phyloP scores from a whole-genome alignment of 2,329 filamentous ascomycete species.

The Alternaria sp. region DNA sequence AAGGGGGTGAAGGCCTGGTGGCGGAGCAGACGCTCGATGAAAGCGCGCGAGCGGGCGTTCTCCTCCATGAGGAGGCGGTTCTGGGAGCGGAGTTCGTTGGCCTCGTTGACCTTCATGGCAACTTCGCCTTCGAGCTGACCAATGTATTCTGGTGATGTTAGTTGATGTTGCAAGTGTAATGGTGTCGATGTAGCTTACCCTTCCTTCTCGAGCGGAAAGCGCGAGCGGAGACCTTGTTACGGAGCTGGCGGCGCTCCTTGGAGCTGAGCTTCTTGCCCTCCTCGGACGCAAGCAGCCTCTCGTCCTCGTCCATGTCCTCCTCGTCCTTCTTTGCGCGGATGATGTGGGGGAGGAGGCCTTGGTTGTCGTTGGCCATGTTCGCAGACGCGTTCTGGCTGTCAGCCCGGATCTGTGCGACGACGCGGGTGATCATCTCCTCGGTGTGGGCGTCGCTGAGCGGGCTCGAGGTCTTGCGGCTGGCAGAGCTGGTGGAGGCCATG shows the following conservation, averaged over 20 bases:
- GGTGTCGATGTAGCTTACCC: slow-evolving; percentile 66
- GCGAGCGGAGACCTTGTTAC: slow-evolving; percentile 97
- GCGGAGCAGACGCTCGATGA: slow-evolving; percentile 73
- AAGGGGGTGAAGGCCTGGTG: slow-evolving; percentile 58
- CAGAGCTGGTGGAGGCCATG: slow-evolving; percentile 26
- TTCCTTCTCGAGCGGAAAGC: slow-evolving; percentile 98
- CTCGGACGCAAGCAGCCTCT: slow-evolving; percentile 90
- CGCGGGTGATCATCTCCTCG: slow-evolving; percentile 92
- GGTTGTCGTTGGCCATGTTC: slow-evolving; percentile 58
- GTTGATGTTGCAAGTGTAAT: slow-evolving; percentile 28
- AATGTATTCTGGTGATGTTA: slow-evolving; percentile 85
- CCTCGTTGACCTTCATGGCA: slow-evolving; percentile 81
- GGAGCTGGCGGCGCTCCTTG: slow-evolving; percentile 94
- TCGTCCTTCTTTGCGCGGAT: slow-evolving; percentile 87
- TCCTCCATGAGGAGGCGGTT: slow-evolving; percentile 84
- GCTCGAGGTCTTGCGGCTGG: slow-evolving; percentile 46
- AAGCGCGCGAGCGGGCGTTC: slow-evolving; percentile 83
- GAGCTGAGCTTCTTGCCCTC: slow-evolving; percentile 99
- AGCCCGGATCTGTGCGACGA: slow-evolving; percentile 89
- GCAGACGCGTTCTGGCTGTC: slow-evolving; percentile 62
- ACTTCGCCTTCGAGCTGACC: slow-evolving; percentile 91
- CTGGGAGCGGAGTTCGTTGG: slow-evolving; percentile 77
- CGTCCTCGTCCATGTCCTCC: slow-evolving; percentile 98
- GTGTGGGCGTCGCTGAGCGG: slow-evolving; percentile 54
- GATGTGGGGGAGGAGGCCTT: slow-evolving; percentile 66